Evolutionary conservation across 2,329 filamentous ascomycete genomes (phyloP), one percentile per base, ranked within the genome.

Genomic region (Beauveria scarabaeidicola): DNA sequence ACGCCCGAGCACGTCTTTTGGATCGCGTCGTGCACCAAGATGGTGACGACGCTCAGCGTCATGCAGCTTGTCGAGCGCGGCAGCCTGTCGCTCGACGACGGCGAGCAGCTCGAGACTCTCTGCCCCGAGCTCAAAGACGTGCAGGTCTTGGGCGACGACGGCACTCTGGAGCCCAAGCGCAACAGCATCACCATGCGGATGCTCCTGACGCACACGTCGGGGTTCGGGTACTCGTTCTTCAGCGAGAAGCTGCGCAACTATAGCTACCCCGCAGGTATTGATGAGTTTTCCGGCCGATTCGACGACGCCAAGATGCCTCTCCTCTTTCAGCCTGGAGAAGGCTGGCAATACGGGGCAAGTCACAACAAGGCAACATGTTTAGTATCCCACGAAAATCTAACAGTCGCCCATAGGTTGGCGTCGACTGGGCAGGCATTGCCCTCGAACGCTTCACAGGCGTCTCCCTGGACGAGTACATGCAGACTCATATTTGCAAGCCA

Each of bases 251-350:
- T 84, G 27, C 66, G 76, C 17, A 71, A 82, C 15, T 80, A 73
- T 69, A 72, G 71, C 1, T 71, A 74, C 13, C 82, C 82, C 0
- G 69, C 73, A 0, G 81, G 82, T 0, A 66, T 78, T 5, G 81
- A 87, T 59, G 84, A 87, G 66, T 82, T 87, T 64, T 78, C 77
- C 0, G 80, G 80, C 0, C 73, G 81, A 6, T 66, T 77, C 17
- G 73, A 75, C 36, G 83, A 83, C 25, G 72, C 86, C 47, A 65
- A 77, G 40, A 67, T 71, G 60, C 81, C 85, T 1, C 69, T 89
- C 17, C 68, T 87, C 1, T 83, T 85, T 63, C 83, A 89, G 63
- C 86, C 86, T 0, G 85, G 85, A 0, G 77, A 79, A 25, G 74
- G 73, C 3, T 89, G 83, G 81, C 77, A 82, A 60, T 88, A 88